Evolutionary conservation across 1,139 yeast genomes (phyloP), one percentile per base, ranked within the genome.

Genomic region (Blastobotrys serpentis): DNA sequence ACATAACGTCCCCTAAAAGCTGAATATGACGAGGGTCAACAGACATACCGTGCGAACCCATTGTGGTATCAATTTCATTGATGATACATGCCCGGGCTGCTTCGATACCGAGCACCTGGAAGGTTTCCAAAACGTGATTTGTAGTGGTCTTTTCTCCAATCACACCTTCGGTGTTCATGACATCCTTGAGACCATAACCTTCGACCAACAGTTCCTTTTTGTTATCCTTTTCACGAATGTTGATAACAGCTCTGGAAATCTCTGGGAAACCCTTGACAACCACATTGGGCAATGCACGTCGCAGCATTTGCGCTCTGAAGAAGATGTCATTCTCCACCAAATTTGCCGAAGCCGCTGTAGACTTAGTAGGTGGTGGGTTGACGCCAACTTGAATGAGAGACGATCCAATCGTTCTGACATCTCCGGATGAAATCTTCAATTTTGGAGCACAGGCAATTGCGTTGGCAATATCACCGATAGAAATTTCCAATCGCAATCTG

Each of bases 11-110:
- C 55, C 98, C 98, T 55, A 94, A 73, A 46, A 94, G 74, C 72
- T 92, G 98, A 66, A 94, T 89, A 71, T 94, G 99, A 75, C 99
- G 95, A 55, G 98, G 98, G 75, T 94, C 99, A 50, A 94, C 98
- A 67, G 95, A 87, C 98, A 94, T 94, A 70, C 98, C 98, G 75
- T 94, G 98, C 69, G 89, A 88, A 68, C 95, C 84, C 99, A 94
- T 94, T 49, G 98, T 94, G 64, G 90, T 89, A 67, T 88, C 96
- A 67, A 94, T 92, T 73, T 94, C 98, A 56, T 83, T 83, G 64
- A 92, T 86, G 65, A 94, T 94, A 57, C 95, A 84, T 0, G 89
- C 75, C 67, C 99, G 78, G 1, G 98, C 98, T 1, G 99, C 99
- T 68, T 94, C 99, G 57, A 94, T 94, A 63, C 99, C 99, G 55